Evolutionary conservation across 2,329 filamentous ascomycete genomes (phyloP), one percentile per base, ranked within the genome.

Genomic region (Claviceps pusilla): DNA sequence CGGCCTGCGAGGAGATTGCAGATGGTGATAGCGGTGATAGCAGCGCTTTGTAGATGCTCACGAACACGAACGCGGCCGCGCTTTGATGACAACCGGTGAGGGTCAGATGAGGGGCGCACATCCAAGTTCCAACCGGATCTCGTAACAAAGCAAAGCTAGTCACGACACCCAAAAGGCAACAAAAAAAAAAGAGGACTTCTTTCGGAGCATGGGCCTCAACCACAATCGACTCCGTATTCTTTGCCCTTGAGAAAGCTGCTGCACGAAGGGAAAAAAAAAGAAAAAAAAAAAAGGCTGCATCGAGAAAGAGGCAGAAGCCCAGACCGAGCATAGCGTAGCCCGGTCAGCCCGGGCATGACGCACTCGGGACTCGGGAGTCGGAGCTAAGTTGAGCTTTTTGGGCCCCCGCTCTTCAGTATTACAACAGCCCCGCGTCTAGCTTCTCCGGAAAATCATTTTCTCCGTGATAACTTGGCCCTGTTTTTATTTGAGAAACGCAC

Each of bases 111-210:
- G 45, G 33, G 50, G 42, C 16, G 28, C 33, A 7, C 19, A 35
- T 35, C 31, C 29, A 45, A 19, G 19, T 19, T 35, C 37, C 53
- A 51, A 57, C 58, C 51, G 19, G 37, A 50, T 52, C 49, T n/a
- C 10, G 37, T 39, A 29, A 19, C 48, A 47, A 37, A 48, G 28
- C 43, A 39, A 29, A 31, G 14, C 43, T 29, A 24, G 19, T 46
- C 14, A 10, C 43, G 19, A 46, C 24, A 46, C 43, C 19, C 43
- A 24, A 46, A 46, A 29, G 24, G 12, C 19, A 19, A 19, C 19
- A 19, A 19, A 19, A 19, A 19, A 47, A n/a, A 24, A 10, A 24
- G 24, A 19, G 19, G 9, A 24, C 5, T n/a, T 28, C 28, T 12
- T 24, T 11, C 9, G 7, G 28, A 47, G 45, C 45, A 16, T 31